Base-by-base conservation (phyloP, 345 rosid species). In the Corymbia maculata region DNA sequence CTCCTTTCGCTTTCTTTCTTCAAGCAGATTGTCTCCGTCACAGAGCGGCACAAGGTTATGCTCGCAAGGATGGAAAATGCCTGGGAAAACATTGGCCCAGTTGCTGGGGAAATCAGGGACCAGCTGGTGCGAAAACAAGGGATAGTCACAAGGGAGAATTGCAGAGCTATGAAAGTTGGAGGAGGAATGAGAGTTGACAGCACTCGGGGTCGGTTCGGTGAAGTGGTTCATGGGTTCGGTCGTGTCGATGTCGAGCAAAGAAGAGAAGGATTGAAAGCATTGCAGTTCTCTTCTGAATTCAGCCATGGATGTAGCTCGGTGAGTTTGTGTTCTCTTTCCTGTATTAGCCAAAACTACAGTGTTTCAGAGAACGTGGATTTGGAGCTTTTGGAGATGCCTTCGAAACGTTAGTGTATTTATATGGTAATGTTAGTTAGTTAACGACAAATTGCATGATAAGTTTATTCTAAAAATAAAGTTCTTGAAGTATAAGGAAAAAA, bases 261-360 rank as follows among this genome's bases (percentile, higher is more conserved):
- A 90, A 87, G 91, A 87, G 52, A 92, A 89, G 49, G 89, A 51
- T 87, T 86, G 92, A 50, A 91, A 90, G 66, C 61, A 86, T 15
- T 89, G 92, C 36, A 92, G 86, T 61, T 93, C 90, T 85, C 90
- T 79, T 52, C 91, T 32, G 85, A 94, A 93, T 86, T 90, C 92
- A 51, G 93, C 94, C 95, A 94, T 93, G 45, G 86, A 52, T 50
- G 75, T 24, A 59, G 59, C 44, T 42, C 24, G 84, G 84, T 42
- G 49, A 42, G 28, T 22, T 42, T 75, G 14, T 19, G 82, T 19
- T 26, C 21, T 42, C 28, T 75, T 75, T 8, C 86, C 26, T 49
- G 36, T 75, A 10, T 75, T 36, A 5, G 82, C 82, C 82, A 42
- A 75, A 59, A 59, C 66, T 59, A 4, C 42, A 12, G n/a, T 7